Evolutionary conservation across 2,329 filamentous ascomycete genomes (phyloP), one percentile per base, ranked within the genome.

Genomic region (Helicocarpus griseus): DNA sequence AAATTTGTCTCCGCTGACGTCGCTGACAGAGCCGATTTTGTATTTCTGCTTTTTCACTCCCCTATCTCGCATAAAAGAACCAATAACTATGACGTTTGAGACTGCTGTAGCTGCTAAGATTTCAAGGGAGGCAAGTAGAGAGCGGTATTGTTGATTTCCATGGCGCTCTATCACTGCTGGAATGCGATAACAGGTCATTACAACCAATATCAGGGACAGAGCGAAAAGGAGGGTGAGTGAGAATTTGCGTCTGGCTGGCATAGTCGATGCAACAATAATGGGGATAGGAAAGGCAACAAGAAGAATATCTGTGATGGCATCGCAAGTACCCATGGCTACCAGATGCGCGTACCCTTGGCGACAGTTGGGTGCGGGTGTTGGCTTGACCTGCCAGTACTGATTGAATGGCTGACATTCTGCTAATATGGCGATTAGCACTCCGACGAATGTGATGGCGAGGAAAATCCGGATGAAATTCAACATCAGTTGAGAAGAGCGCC

Each of bases 21-120:
- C 77, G 36, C 69, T 72, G 2, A 75, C 71, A 14, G 76, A 81
- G 13, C 71, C 62, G 53, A 73, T 65, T 60, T 85, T 84, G 71
- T 87, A 96, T 64, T 89, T 93, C 52, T 79, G 78, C 69, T 94
- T 95, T 75, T 97, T 97, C 38, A 89, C 74, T 24, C 93, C 93
- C 49, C 88, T 81, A 65, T 97, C 91, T 13, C 91, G 81, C 26
- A 97, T 82, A 63, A 97, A 97, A 0, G 90, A 95, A 11, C 91
- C 91, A 2, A 98, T 79, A 1, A 96, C 87, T 19, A 98, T 77
- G 2, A 86, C 84, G 65, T 97, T 98, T 11, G 91, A 87, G 0
- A 94, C 86, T 0, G 83, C 82, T 0, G 90, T 87, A 4, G 93
- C 90, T 48, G 91, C 90, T 1, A 97, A 77, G 6, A 97, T 85